Conservation (phyloP, 2,329 filamentous ascomycete species). For the Microsporum audouinii region DNA sequence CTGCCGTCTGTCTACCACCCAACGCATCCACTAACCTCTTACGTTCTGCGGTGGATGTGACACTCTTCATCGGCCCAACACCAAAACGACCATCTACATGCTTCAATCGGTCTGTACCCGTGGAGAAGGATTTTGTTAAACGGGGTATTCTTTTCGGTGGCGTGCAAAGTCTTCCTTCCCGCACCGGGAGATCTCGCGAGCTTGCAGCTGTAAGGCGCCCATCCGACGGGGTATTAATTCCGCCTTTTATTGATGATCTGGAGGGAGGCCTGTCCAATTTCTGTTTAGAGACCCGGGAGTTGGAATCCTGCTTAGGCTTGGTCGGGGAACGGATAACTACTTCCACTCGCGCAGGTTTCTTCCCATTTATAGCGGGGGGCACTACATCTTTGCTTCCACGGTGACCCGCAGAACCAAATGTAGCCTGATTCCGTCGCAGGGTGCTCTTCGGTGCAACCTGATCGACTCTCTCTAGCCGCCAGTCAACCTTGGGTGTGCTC, state of each 20-base stretch:
- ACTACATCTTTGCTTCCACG: neutral
- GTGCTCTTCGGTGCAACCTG: neutral
- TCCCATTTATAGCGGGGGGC: neutral
- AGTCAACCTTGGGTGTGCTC: slow-evolving; percentile 6
- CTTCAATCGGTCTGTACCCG: slow-evolving; percentile 3
- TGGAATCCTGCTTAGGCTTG: neutral
- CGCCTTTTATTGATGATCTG: neutral
- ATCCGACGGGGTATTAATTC: neutral
- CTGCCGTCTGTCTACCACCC: neutral
- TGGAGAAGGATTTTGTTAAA: slow-evolving; percentile 9
- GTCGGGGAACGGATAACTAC: slow-evolving; percentile 1
- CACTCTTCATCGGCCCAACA: neutral
- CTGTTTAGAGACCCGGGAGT: neutral
- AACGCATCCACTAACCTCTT: slow-evolving; percentile 29
- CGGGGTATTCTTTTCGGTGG: slow-evolving; percentile 8
- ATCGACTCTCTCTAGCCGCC: slow-evolving; percentile 1
- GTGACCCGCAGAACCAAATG: neutral
- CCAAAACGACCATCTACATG: neutral
- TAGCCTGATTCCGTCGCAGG: neutral
- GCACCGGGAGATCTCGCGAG: slow-evolving; percentile 1
- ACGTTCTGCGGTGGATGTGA: slow-evolving; percentile 18
- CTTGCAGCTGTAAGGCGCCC: neutral
- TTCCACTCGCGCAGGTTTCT: neutral
- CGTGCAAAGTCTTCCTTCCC: neutral
- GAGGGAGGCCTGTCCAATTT: neutral